A percentile compares a stretch with the other conserved stretches of the same genome.
Conservation (phyloP, 2,329 filamentous ascomycete genomes). For the Trichophyton benhamiae region DNA sequence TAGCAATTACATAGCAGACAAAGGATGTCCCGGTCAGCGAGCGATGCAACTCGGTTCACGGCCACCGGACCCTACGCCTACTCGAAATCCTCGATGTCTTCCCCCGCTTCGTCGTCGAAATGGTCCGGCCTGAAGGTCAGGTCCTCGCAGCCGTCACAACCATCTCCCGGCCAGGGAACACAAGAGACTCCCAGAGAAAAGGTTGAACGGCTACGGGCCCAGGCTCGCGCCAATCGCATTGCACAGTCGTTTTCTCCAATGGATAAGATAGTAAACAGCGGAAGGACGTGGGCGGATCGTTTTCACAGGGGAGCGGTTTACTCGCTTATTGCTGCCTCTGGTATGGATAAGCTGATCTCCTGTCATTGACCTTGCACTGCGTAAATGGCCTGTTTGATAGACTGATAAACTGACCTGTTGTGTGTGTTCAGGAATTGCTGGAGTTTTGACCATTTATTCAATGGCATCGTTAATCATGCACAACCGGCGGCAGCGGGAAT, state of each 20-base stretch:
- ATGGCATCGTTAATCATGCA: conserved; percentile 55
- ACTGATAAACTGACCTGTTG: background rate
- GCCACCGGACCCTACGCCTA: conserved; percentile 39
- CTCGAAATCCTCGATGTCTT: conserved; percentile 27
- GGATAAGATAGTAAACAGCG: conserved; percentile 43
- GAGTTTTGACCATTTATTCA: conserved; percentile 50
- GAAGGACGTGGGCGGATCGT: conserved; percentile 47
- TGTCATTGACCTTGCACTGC: background rate
- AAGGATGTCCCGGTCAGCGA: conserved; percentile 36
- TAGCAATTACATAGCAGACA: background rate
- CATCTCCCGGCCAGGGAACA: conserved; percentile 9
- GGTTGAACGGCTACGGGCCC: conserved; percentile 54
- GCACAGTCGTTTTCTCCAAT: conserved; percentile 45
- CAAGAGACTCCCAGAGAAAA: conserved; percentile 56
- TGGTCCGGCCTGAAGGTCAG: conserved; percentile 13
- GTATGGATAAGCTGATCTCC: conserved; percentile 26
- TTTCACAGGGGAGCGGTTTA: conserved; percentile 49
- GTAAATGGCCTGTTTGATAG: background rate
- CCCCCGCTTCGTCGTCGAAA: conserved; percentile 8
- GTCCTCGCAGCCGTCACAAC: conserved; percentile 11
- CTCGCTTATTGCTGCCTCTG: conserved; percentile 49
- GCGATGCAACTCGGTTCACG: conserved; percentile 41
- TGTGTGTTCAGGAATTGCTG: conserved; percentile 40
- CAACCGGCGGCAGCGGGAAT: conserved; percentile 51
- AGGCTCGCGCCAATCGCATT: conserved; percentile 53